Percentiles rank a stretch among this genome's conserved stretches.
These are phyloP conservation scores for Meyerozyma athensensis DNA, from an alignment of 1,139 yeast genomes.

Conservation along the genomic window DNA sequence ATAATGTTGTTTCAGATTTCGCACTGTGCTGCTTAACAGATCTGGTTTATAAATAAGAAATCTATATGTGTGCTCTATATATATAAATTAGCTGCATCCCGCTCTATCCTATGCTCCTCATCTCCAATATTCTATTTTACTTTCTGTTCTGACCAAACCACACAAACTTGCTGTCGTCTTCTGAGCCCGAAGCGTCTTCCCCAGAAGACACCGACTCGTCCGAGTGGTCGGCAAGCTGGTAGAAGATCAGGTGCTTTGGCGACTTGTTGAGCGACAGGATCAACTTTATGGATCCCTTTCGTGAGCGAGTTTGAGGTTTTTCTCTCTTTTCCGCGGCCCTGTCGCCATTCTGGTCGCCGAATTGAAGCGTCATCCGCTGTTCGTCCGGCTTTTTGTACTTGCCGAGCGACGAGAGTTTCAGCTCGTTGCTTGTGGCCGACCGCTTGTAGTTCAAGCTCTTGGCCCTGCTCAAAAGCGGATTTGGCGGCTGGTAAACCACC, in stretches of 20 bases:
- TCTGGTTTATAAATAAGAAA: no score
- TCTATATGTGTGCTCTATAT: neutral
- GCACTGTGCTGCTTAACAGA: no score
- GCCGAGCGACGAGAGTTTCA: neutral
- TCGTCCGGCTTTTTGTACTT: neutral
- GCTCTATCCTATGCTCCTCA: neutral
- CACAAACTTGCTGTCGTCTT: slow-evolving; percentile 11
- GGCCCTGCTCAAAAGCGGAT: slow-evolving; percentile 3
- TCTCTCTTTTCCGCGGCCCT: neutral
- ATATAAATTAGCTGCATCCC: neutral
- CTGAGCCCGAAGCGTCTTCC: slow-evolving; percentile 8
- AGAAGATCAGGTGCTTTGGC: slow-evolving; percentile 9
- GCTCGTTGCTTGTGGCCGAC: neutral
- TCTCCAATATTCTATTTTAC: neutral
- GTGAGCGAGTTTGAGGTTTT: slow-evolving; percentile 4
- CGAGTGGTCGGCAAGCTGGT: slow-evolving; percentile 9
- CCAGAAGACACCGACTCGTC: slow-evolving; percentile 5
- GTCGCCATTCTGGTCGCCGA: slow-evolving; percentile 5
- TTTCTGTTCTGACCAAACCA: slow-evolving; percentile 14
- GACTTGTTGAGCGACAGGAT: slow-evolving; percentile 7
- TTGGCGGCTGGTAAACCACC: slow-evolving; percentile 1
- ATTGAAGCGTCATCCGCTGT: slow-evolving; percentile 8
- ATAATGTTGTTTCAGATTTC: no score
- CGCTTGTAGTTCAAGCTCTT: slow-evolving; percentile 3
- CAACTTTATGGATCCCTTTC: slow-evolving; percentile 8